phyloP scores from a whole-genome alignment of 2,329 filamentous ascomycete species.

The Exophiala phaeomuriformis region DNA sequence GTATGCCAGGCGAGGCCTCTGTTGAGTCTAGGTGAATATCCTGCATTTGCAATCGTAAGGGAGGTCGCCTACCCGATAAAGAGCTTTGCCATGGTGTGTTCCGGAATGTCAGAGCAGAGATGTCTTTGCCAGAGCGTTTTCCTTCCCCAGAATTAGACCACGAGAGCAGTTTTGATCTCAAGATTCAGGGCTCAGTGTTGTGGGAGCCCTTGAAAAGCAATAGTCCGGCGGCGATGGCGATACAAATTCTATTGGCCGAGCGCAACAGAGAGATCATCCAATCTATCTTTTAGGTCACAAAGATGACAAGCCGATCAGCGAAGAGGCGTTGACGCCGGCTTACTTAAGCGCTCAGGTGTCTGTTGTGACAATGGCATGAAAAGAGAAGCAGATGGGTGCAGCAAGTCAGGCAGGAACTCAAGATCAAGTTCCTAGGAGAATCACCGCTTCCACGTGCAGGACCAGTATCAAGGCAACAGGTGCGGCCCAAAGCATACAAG shows the following conservation, averaged over 20 bases:
- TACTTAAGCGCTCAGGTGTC: constrained; percentile 5
- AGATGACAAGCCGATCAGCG: constrained; percentile 11
- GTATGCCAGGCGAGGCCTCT: constrained; percentile 99
- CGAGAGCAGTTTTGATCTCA: constrained; percentile 10
- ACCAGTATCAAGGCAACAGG: not conserved
- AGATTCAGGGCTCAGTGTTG: constrained; percentile 14
- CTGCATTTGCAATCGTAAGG: constrained; percentile 5
- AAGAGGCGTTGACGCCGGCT: constrained; percentile 10
- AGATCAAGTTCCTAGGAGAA: not conserved
- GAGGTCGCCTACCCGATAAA: constrained; percentile 26
- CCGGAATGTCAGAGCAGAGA: constrained; percentile 1
- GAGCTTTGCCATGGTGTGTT: constrained; percentile 25
- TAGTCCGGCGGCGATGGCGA: constrained; percentile 10
- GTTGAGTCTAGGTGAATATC: constrained; percentile 12
- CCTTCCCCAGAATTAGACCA: constrained; percentile 5
- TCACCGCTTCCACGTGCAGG: not conserved
- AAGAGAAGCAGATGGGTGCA: not conserved
- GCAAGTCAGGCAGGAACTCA: constrained; percentile 4
- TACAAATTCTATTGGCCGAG: constrained; percentile 18
- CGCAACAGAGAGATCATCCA: constrained; percentile 18
- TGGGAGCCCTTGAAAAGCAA: constrained; percentile 13
- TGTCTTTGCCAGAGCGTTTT: not conserved
- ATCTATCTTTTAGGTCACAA: constrained; percentile 19
- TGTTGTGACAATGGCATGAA: not conserved
- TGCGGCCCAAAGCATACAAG: not conserved